Conservation (phyloP, 345 rosid species). For the Eutrema heterophyllum region DNA sequence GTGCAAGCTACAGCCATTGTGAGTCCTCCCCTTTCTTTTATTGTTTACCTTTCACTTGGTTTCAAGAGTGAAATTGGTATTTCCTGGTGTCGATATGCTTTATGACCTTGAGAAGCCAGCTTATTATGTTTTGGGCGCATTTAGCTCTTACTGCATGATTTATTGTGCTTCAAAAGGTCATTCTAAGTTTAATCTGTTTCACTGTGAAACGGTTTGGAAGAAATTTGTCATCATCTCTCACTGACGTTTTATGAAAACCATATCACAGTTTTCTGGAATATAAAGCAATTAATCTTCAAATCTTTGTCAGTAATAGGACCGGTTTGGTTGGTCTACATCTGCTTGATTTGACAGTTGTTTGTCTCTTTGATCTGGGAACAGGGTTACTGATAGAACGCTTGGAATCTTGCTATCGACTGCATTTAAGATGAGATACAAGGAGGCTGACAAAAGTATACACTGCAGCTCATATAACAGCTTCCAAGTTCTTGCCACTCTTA, state of each 20-base stretch:
- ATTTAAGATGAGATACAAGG: slow-evolving; percentile 71
- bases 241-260: background rate
- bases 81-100: background rate
- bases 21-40: slow-evolving; percentile 29
- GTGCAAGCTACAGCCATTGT: slow-evolving; percentile 80
- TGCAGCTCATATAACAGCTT: slow-evolving; percentile 49
- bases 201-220: background rate
- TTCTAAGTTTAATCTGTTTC: background rate
- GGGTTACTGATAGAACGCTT: slow-evolving; percentile 63
- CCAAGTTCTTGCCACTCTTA: slow-evolving; percentile 48
- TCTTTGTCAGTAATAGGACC: background rate
- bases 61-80: background rate
- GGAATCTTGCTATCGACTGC: slow-evolving; percentile 67
- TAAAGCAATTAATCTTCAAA: background rate
- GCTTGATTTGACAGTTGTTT: background rate
- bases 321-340: background rate
- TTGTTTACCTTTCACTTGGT: background rate
- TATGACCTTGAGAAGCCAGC: background rate
- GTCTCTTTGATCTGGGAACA: slow-evolving; percentile 15
- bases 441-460: slow-evolving; percentile 77
- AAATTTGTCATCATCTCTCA: background rate
- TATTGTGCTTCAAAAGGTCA: background rate
- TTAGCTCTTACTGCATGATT: background rate
- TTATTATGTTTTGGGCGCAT: background rate
- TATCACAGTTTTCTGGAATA: background rate